These are phyloP conservation scores for Aureobasidium leucospermi DNA, from an alignment of 2,329 filamentous ascomycete genomes.

Conservation along the genomic window DNA sequence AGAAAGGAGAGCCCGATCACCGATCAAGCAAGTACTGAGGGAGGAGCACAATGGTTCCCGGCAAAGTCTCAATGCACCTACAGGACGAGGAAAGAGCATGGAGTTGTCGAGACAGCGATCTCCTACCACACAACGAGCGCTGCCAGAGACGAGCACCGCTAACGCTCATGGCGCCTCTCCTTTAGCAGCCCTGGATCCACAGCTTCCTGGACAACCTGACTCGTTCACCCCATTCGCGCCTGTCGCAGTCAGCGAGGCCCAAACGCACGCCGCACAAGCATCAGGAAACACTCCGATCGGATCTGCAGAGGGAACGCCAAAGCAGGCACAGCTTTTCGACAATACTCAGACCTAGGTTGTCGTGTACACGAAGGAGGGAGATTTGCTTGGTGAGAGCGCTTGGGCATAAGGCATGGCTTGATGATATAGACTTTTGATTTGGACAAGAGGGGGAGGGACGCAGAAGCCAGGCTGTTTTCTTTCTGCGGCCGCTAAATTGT, in stretches of 20 bases:
- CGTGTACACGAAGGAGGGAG: not conserved
- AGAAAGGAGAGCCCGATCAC: slow-evolving; percentile 37
- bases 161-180: not conserved
- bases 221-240: not conserved
- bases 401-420: not conserved
- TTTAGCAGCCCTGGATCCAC: not conserved
- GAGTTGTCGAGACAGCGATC: slow-evolving; percentile 11
- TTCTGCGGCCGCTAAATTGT: slow-evolving; percentile 1
- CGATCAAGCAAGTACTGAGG: slow-evolving; percentile 29
- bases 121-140: not conserved
- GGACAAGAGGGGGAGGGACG: not conserved
- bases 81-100: slow-evolving; percentile 6
- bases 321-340: not conserved
- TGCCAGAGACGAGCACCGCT: not conserved
- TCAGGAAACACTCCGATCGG: not conserved
- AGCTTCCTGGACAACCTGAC: not conserved
- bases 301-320: not conserved
- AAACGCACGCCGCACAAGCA: not conserved
- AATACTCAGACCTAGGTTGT: slow-evolving; percentile 9
- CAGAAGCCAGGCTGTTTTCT: not conserved
- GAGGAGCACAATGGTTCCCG: slow-evolving; percentile 37
- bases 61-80: slow-evolving; percentile 8
- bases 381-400: not conserved
- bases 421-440: not conserved
- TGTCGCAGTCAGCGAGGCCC: not conserved